Conservation (phyloP, 2,329 filamentous ascomycete genomes). For the Scedosporium apiospermum region DNA sequence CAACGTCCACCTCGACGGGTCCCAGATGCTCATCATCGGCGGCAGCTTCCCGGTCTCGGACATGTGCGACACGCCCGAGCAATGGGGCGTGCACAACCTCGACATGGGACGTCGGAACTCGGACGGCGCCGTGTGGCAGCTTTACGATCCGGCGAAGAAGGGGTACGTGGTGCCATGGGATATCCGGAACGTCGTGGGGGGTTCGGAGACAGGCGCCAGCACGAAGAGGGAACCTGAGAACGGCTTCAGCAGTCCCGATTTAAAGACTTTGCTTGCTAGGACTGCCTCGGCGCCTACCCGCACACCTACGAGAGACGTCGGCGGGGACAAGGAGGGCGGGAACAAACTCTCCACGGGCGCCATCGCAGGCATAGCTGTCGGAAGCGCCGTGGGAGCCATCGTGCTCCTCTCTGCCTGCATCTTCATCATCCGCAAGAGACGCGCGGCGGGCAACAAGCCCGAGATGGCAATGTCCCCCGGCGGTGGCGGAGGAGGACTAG, state of each 20-base stretch:
- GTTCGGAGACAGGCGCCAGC: conserved; percentile 40
- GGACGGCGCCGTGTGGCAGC: conserved; percentile 37
- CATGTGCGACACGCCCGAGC: conserved; percentile 40
- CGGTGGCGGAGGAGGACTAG: not conserved
- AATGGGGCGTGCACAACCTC: conserved; percentile 47
- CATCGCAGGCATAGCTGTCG: conserved; percentile 34
- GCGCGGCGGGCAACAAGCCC: not conserved
- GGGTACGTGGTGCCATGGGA: conserved; percentile 44
- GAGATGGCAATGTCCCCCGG: not conserved
- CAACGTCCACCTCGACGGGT: conserved; percentile 40
- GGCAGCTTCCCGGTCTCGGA: conserved; percentile 42
- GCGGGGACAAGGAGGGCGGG: conserved; percentile 10
- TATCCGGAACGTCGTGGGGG: conserved; percentile 40
- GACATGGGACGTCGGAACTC: conserved; percentile 41
- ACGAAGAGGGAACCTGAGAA: conserved; percentile 37
- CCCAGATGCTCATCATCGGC: conserved; percentile 56
- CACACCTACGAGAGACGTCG: conserved; percentile 37
- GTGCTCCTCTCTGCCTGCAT: not conserved
- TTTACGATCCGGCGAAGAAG: conserved; percentile 38
- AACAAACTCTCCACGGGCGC: conserved; percentile 25
- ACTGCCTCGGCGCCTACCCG: conserved; percentile 34
- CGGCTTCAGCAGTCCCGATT: conserved; percentile 41
- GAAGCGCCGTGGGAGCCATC: conserved; percentile 16
- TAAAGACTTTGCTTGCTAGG: conserved; percentile 43
- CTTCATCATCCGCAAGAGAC: not conserved